phyloP scores from a whole-genome alignment of 805 yeast genomes.

The Sungouiozyma ichnusensis region DNA sequence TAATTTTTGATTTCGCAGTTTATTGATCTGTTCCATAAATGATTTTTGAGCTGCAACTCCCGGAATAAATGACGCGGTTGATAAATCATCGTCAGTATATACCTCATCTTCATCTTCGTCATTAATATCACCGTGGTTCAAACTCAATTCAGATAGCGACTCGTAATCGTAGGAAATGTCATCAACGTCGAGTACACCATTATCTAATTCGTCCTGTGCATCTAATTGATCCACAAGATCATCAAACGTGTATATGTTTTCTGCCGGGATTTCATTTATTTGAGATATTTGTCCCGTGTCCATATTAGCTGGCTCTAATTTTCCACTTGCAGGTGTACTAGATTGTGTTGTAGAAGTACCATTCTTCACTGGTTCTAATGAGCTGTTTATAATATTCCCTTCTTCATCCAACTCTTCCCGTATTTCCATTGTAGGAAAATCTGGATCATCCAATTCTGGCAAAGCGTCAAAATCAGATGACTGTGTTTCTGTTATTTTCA shows the following conservation, averaged over 20 bases:
- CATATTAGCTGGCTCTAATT: conserved; percentile 31
- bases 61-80: conserved; percentile 20
- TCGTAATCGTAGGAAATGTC: conserved; percentile 19
- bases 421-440: conserved; percentile 69
- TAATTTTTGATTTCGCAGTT: conserved; percentile 8
- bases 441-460: conserved; percentile 15
- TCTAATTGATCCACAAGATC: conserved; percentile 26
- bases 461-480: neutral
- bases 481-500: neutral
- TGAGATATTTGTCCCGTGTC: neutral
- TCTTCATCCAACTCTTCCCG: conserved; percentile 77
- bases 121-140: conserved; percentile 6
- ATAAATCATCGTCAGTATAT: conserved; percentile 9
- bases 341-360: neutral
- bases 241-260: conserved; percentile 25
- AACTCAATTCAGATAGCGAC: conserved; percentile 7
- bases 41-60: conserved; percentile 16
- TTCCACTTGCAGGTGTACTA: too few species aligned
- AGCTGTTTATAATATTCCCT: conserved; percentile 50
- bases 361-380: conserved; percentile 31
- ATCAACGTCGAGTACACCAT: conserved; percentile 13
- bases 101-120: conserved; percentile 15
- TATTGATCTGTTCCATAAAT: conserved; percentile 20
- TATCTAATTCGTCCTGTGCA: conserved; percentile 21
- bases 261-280: conserved; percentile 12